Percentiles rank a stretch among this genome's conserved stretches.
Evolutionary conservation across 2,329 filamentous ascomycete species (phyloP).

Genomic region (Beauveria sp.): DNA sequence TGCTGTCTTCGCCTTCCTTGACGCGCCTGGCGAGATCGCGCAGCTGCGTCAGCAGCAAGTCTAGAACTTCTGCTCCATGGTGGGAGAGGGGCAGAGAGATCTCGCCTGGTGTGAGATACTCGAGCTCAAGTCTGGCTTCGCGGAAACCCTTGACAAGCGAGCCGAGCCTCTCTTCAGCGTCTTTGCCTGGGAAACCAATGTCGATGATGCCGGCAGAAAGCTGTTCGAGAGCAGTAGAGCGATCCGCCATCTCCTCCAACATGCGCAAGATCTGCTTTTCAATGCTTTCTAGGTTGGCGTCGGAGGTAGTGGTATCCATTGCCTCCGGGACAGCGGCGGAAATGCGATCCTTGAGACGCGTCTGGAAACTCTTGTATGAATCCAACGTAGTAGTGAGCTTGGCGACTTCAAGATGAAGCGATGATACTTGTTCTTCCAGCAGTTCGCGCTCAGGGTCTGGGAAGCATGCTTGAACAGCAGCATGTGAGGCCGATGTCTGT

Average conservation of each 20-base stretch:
- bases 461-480: conserved; percentile 33
- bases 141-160: conserved; percentile 44
- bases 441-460: conserved; percentile 34
- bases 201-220: conserved; percentile 37
- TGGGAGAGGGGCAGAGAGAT: conserved; percentile 43
- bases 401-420: conserved; percentile 39
- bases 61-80: conserved; percentile 47
- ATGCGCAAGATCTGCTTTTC: conserved; percentile 37
- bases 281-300: conserved; percentile 22
- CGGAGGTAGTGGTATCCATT: conserved; percentile 9
- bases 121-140: conserved; percentile 50
- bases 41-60: conserved; percentile 44
- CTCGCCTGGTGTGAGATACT: conserved; percentile 55
- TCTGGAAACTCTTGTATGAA: conserved; percentile 35
- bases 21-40: conserved; percentile 39
- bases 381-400: conserved; percentile 42
- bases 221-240: conserved; percentile 37
- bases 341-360: conserved; percentile 30
- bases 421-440: conserved; percentile 40
- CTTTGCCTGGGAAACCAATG: conserved; percentile 44
- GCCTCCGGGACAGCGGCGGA: conserved; percentile 14
- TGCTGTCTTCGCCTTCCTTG: conserved; percentile 42
- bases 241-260: conserved; percentile 39
- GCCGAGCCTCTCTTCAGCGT: conserved; percentile 40
- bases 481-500: conserved; percentile 20